A percentile compares a stretch with the other conserved stretches of the same genome.
phyloP scores from a whole-genome alignment of 2,329 filamentous ascomycete species.

The Emmonsiellopsis sp. region DNA sequence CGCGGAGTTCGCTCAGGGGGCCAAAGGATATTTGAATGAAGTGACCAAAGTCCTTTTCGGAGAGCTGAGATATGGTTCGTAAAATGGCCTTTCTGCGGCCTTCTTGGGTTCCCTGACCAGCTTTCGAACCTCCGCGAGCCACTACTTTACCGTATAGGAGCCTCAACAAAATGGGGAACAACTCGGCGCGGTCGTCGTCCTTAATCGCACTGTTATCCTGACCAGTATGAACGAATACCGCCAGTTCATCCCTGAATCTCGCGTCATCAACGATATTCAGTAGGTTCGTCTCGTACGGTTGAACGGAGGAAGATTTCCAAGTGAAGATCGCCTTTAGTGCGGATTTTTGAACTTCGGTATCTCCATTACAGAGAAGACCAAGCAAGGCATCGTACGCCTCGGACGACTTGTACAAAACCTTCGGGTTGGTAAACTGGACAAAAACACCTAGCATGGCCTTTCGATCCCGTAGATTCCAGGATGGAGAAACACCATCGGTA shows the following conservation, averaged over 20 bases:
- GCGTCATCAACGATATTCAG: constrained; percentile 82
- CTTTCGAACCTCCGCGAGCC: constrained; percentile 65
- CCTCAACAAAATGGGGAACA: constrained; percentile 81
- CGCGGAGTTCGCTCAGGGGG: constrained; percentile 51
- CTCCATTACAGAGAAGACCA: constrained; percentile 72
- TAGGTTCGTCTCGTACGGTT: constrained; percentile 74
- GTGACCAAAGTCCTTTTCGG: constrained; percentile 61
- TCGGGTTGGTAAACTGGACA: constrained; percentile 76
- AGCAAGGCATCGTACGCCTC: constrained; percentile 71
- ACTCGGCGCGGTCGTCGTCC: constrained; percentile 58
- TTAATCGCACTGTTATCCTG: constrained; percentile 57
- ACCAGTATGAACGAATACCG: constrained; percentile 71
- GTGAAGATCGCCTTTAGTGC: constrained; percentile 76
- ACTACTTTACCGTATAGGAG: constrained; percentile 86
- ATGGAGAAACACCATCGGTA: constrained; percentile 12
- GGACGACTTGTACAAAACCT: constrained; percentile 66
- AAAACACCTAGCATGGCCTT: constrained; percentile 76
- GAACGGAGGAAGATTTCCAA: constrained; percentile 75
- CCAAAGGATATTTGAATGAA: constrained; percentile 80
- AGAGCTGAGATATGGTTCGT: constrained; percentile 69
- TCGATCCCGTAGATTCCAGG: constrained; percentile 56
- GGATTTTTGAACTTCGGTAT: constrained; percentile 78
- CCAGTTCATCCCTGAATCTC: constrained; percentile 87
- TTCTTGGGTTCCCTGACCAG: constrained; percentile 71
- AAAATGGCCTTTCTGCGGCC: constrained; percentile 66